Conservation (phyloP, 345 rosid species). For the Linum lewisii region DNA sequence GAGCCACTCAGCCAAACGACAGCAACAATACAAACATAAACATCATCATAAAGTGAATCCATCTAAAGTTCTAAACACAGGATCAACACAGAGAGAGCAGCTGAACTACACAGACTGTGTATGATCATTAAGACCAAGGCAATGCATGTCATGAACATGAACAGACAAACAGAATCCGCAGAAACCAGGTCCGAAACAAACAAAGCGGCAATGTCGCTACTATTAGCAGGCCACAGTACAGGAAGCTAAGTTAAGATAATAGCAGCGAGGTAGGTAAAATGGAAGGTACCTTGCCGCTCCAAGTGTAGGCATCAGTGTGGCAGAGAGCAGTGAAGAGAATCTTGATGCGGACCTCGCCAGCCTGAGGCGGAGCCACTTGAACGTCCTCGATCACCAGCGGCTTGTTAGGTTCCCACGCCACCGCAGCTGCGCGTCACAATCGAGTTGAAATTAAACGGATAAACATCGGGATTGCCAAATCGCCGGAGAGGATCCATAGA, state of each 20-base stretch:
- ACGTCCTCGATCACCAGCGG: slow-evolving; percentile 29
- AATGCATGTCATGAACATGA: not conserved
- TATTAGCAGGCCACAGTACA: not conserved
- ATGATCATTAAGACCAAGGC: not conserved
- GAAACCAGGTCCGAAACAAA: not conserved
- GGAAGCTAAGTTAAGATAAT: not conserved
- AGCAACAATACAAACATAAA: no score
- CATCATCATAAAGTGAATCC: not conserved
- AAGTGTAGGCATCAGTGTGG: slow-evolving; percentile 28
- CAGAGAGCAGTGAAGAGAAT: slow-evolving; percentile 27
- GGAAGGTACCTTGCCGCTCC: slow-evolving; percentile 27
- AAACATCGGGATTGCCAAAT: not conserved
- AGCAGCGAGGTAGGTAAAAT: not conserved
- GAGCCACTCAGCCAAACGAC: no score
- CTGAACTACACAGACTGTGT: not conserved
- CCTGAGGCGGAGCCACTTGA: slow-evolving; percentile 33
- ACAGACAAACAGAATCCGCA: not conserved
- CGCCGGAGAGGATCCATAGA: slow-evolving; percentile 1
- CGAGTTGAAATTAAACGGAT: not conserved
- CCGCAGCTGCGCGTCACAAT: slow-evolving; percentile 19
- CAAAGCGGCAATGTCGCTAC: not conserved
- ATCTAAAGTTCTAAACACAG: not conserved
- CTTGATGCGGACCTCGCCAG: slow-evolving; percentile 24
- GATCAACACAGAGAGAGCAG: not conserved
- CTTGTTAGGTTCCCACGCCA: slow-evolving; percentile 33